A percentile compares a stretch with the other conserved stretches of the same genome.
These are phyloP conservation scores for Ceratocystis cacaofunesta DNA, from an alignment of 2,329 filamentous ascomycete species.

Conservation along the genomic window DNA sequence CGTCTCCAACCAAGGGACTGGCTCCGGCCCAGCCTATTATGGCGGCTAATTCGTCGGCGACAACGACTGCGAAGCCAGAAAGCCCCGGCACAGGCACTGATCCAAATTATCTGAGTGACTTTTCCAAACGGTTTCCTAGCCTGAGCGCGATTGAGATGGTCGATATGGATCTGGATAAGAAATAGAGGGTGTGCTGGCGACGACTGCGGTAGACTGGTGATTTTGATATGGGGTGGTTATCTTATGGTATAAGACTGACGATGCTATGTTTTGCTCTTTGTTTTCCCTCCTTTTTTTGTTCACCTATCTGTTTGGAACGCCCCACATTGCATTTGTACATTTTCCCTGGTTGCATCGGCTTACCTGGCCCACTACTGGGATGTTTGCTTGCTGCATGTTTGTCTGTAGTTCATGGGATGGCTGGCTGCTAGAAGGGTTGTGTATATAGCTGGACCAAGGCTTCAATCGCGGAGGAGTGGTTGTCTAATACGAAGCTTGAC, in stretches of 20 bases:
- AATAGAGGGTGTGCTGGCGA: not conserved
- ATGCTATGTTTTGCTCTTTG: conserved; percentile 1
- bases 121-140: conserved; percentile 76
- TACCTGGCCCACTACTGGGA: too few species aligned
- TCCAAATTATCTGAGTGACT: conserved; percentile 52
- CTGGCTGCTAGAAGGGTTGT: not conserved
- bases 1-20: conserved; percentile 13
- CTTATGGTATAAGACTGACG: not conserved
- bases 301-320: not conserved
- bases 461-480: not conserved
- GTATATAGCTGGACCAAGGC: not conserved
- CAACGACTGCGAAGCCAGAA: too few species aligned
- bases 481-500: not conserved
- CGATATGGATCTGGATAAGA: conserved; percentile 44
- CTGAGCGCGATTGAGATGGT: conserved; percentile 76
- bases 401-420: not conserved
- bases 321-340: not conserved
- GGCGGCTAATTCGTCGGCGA: conserved; percentile 23
- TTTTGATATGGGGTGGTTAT: not conserved
- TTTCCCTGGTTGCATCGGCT: too few species aligned
- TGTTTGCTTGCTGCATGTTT: too few species aligned
- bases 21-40: conserved; percentile 31
- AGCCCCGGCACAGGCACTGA: conserved; percentile 36
- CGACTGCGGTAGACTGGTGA: not conserved
- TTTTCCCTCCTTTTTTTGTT: not conserved